Percentiles rank a stretch among this genome's conserved stretches.
Conservation (phyloP, 2,329 filamentous ascomycete species). For the Alternaria ethzedia region DNA sequence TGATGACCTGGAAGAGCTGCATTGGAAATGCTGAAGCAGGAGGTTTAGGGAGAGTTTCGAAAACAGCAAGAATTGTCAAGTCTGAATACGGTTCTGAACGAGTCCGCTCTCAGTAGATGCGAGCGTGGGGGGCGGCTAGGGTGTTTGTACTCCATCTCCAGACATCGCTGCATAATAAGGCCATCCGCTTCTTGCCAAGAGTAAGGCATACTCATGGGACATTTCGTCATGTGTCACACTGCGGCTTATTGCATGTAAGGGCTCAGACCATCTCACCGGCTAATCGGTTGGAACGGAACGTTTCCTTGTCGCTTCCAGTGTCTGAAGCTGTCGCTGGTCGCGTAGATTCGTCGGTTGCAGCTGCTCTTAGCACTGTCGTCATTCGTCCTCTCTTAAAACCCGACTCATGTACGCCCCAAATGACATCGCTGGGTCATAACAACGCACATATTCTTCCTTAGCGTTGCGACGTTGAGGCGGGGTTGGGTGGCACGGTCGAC, state of each 20-base stretch:
- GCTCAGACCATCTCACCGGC: background rate
- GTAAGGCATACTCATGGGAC: background rate
- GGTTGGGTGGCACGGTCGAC: background rate
- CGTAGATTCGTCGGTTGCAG: too few species aligned
- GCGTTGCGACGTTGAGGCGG: background rate
- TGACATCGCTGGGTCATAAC: background rate
- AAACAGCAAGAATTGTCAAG: background rate
- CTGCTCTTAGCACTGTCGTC: too few species aligned
- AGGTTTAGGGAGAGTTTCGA: background rate
- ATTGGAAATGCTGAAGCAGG: background rate
- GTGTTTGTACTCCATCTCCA: background rate
- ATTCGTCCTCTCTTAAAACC: too few species aligned
- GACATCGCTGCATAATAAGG: background rate
- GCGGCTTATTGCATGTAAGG: background rate
- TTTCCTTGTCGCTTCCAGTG: background rate
- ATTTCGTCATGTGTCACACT: background rate
- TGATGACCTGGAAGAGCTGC: background rate
- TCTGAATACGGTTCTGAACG: background rate
- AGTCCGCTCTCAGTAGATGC: background rate
- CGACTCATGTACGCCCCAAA: too few species aligned
- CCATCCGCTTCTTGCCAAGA: background rate
- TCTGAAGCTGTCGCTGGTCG: too few species aligned
- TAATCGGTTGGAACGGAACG: background rate
- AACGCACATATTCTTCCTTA: background rate
- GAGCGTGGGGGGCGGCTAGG: background rate